Percentiles rank a stretch among this genome's conserved stretches.
phyloP scores from a whole-genome alignment of 305 asterid genomes.

The Galium porrigens region DNA sequence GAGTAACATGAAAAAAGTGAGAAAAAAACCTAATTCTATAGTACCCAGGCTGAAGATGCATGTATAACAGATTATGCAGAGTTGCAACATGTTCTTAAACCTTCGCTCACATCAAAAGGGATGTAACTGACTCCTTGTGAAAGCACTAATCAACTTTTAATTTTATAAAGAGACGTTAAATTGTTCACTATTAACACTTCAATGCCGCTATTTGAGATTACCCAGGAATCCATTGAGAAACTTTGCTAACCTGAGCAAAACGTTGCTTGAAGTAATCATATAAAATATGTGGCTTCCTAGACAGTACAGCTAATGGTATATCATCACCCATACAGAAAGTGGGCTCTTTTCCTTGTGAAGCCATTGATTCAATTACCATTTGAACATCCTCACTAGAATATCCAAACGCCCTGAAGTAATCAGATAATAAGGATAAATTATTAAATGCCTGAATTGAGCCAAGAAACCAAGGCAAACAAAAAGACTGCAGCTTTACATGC shows the following conservation, averaged over 20 bases:
- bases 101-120: neutral
- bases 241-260: slow-evolving; percentile 72
- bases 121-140: neutral
- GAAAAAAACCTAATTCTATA: slow-evolving; percentile 6
- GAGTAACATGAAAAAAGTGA: slow-evolving; percentile 3
- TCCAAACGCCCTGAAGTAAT: slow-evolving; percentile 66
- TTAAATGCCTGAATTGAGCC: slow-evolving; percentile 6
- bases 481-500: neutral
- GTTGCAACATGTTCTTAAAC: neutral
- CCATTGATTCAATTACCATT: slow-evolving; percentile 98
- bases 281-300: slow-evolving; percentile 76
- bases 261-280: slow-evolving; percentile 96
- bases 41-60: slow-evolving; percentile 3
- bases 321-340: slow-evolving; percentile 99
- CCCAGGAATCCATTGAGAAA: slow-evolving; percentile 13
- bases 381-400: slow-evolving; percentile 99
- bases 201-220: slow-evolving; percentile 5
- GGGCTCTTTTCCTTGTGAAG: slow-evolving; percentile 97
- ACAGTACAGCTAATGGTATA: slow-evolving; percentile 83
- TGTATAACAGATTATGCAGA: neutral
- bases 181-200: neutral
- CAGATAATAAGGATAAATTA: slow-evolving; percentile 11
- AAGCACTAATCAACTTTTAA: neutral
- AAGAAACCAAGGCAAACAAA: neutral
- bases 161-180: neutral